Conservation (phyloP, 345 rosid species). For the Carallia pectinifolia region DNA sequence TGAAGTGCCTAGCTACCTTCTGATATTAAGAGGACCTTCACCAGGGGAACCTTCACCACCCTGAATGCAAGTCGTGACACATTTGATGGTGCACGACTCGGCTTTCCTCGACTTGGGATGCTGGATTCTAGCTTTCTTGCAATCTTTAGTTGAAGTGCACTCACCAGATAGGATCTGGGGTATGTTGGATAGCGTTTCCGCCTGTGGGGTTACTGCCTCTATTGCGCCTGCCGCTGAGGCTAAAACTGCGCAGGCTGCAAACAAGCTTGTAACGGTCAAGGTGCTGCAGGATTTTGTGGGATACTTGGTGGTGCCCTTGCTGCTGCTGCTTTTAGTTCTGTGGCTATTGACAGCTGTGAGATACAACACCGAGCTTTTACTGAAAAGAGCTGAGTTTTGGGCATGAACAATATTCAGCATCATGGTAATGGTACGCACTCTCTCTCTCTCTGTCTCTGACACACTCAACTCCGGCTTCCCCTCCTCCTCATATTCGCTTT, state of each 20-base stretch:
- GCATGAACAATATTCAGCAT: conserved; percentile 8
- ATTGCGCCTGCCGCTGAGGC: conserved; percentile 19
- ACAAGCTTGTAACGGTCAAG: conserved; percentile 20
- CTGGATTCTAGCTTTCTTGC: conserved; percentile 77
- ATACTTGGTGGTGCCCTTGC: not conserved
- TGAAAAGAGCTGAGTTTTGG: conserved; percentile 13
- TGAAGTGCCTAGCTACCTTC: conserved; percentile 36
- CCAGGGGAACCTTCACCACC: conserved; percentile 84
- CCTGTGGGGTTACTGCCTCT: conserved; percentile 22
- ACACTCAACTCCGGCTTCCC: too few relatives aligned
- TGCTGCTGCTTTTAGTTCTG: not conserved
- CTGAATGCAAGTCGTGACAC: conserved; percentile 74
- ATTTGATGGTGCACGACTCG: conserved; percentile 78
- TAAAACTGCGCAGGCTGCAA: conserved; percentile 39
- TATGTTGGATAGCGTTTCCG: conserved; percentile 61
- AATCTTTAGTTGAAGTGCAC: conserved; percentile 47
- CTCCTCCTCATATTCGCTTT: too few relatives aligned
- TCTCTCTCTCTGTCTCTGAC: too few relatives aligned
- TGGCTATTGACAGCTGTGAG: conserved; percentile 4
- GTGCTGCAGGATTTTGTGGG: not conserved
- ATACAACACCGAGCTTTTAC: not conserved
- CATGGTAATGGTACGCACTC: too few relatives aligned
- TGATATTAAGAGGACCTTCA: conserved; percentile 79
- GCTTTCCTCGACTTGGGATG: conserved; percentile 80
- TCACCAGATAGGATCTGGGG: conserved; percentile 79